Evolutionary conservation across 2,329 filamentous ascomycete species (phyloP), one percentile per base, ranked within the genome.

Genomic region (Chaetothyriales sp.): DNA sequence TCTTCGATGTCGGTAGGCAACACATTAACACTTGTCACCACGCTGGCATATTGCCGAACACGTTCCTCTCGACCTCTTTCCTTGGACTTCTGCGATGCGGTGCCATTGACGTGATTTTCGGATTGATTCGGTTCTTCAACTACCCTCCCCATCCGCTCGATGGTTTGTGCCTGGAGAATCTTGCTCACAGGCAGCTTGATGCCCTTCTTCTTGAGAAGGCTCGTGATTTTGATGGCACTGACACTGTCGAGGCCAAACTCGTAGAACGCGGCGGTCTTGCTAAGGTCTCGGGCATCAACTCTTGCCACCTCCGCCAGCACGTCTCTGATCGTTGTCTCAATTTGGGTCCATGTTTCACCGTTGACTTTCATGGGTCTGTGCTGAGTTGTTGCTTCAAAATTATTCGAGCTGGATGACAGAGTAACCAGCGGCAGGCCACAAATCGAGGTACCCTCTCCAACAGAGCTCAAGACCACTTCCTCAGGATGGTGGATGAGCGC

Each of bases 191-290:
- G 75, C 1, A 94, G 65, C 10, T 69, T 66, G 6, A 95, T 67
- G 0, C 74, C 77, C 44, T 74, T 68, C 58, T 78, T 84, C 44
- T 79, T 81, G 3, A 95, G 70, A 6, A 89, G 71, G 0, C 83
- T 77, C 7, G 82, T 80, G 2, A 89, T 81, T 62, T 92, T 94
- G 69, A 95, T 92, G 1, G 88, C 84, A 57, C 83, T 90, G 65
- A 95, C 94, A 0, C 89, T 95, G 64, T 95, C 89, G 1, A 95
- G 77, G 0, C 89, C 89, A 1, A 95, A 74, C 56, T 92, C 82
- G 65, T 92, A 94, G 10, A 95, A 77, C 0, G 77, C 86, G 48
- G 81, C 77, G 0, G 73, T 70, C 51, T 73, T 74, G 2, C 69
- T 66, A 49, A 95, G 85, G 1, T 78, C 71, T 0, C 72, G 63